Conservation (phyloP, 2,329 filamentous ascomycete species). For the Colletotrichum sp. region DNA sequence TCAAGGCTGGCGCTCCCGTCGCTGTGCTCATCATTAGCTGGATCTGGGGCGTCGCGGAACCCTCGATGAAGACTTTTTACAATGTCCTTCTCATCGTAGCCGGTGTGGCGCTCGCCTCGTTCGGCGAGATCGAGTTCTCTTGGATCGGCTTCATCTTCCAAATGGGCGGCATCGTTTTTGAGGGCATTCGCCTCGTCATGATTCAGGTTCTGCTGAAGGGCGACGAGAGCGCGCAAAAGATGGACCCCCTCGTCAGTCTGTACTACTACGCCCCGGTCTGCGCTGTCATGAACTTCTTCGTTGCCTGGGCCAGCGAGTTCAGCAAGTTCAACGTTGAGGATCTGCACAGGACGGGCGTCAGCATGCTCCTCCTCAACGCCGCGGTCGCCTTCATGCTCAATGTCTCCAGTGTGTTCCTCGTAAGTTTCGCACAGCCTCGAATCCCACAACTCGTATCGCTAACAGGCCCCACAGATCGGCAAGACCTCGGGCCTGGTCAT, state of each 20-base stretch:
- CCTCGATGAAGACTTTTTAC: conserved; percentile 46
- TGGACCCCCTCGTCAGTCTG: conserved; percentile 86
- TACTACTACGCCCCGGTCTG: conserved; percentile 92
- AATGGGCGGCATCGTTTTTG: conserved; percentile 77
- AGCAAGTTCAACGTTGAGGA: conserved; percentile 70
- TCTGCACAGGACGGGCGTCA: conserved; percentile 67
- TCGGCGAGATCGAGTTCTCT: conserved; percentile 73
- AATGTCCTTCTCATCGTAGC: conserved; percentile 58
- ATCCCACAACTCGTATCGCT: background rate
- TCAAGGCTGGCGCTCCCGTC: conserved; percentile 72
- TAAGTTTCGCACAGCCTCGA: conserved; percentile 48
- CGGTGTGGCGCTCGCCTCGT: conserved; percentile 57
- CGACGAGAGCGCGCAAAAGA: conserved; percentile 70
- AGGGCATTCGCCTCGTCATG: conserved; percentile 84
- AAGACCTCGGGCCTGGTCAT: conserved; percentile 87
- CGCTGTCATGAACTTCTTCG: conserved; percentile 78
- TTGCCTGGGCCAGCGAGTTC: conserved; percentile 73
- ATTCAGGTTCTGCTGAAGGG: conserved; percentile 81
- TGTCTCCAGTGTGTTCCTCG: conserved; percentile 84
- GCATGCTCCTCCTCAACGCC: conserved; percentile 75
- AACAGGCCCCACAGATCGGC: conserved; percentile 68
- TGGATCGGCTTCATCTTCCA: conserved; percentile 72
- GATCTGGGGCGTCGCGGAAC: conserved; percentile 58
- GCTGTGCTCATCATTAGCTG: conserved; percentile 71
- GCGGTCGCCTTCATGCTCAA: conserved; percentile 81